phyloP scores from a whole-genome alignment of 2,329 filamentous ascomycete species.

The Cordyceps pruinosa region DNA sequence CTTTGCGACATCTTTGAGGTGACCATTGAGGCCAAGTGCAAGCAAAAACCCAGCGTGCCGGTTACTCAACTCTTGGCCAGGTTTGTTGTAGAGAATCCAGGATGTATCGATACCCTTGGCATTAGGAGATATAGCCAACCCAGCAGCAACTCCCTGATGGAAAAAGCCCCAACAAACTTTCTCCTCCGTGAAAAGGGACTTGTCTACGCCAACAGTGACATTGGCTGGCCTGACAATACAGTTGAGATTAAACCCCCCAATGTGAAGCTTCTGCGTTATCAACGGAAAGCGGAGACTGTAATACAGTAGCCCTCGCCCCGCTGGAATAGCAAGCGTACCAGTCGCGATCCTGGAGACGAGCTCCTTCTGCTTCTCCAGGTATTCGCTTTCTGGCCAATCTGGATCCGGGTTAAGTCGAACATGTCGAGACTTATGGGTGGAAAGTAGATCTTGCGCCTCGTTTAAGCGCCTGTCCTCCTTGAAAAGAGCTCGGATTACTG shows the following conservation, averaged over 20 bases:
- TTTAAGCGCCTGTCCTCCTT: constrained; percentile 83
- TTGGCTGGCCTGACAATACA: constrained; percentile 89
- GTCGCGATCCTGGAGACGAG: constrained; percentile 80
- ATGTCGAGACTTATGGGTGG: constrained; percentile 71
- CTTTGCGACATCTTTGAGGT: constrained; percentile 89
- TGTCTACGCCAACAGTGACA: constrained; percentile 89
- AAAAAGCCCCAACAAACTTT: constrained; percentile 99
- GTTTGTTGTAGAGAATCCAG: constrained; percentile 98
- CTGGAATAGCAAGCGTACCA: constrained; percentile 80
- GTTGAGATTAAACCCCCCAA: constrained; percentile 84
- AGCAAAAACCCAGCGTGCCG: constrained; percentile 93
- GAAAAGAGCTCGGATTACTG: constrained; percentile 81
- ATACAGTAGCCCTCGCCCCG: constrained; percentile 79
- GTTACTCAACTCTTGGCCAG: constrained; percentile 77
- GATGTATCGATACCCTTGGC: constrained; percentile 95
- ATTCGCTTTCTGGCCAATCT: constrained; percentile 75
- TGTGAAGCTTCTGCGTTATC: constrained; percentile 84
- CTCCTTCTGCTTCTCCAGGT: constrained; percentile 87
- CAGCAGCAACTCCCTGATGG: constrained; percentile 90
- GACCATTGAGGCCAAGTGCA: constrained; percentile 86
- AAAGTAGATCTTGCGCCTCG: constrained; percentile 79
- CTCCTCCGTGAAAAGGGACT: constrained; percentile 80
- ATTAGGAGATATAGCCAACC: constrained; percentile 79
- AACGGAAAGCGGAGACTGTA: constrained; percentile 83
- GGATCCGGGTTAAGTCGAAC: constrained; percentile 71